Evolutionary conservation across 257 asterid species (phyloP), one percentile per base, ranked within the genome.

Genomic region (Lantana camara): DNA sequence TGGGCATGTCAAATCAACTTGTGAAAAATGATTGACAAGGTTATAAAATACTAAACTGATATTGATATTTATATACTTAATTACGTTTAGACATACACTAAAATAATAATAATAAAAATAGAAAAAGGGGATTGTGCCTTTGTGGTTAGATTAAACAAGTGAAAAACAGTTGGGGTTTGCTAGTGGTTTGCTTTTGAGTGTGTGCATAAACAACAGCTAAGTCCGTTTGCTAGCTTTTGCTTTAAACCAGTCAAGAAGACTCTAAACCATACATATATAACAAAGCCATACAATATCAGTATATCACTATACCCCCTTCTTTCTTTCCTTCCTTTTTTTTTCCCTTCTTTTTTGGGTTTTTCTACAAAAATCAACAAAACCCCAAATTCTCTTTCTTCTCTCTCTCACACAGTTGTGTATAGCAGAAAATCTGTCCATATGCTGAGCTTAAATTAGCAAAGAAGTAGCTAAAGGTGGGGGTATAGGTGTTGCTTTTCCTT

Each of bases 401-500:
- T 67, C 75, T 41, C 44, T 37, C 10, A 57, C 57, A 38, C 57
- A 54, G 21, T 27, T 2, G 32, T 2, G 5, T 27, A 27, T 16
- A 38, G 32, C 17, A 76, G 32, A 75, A 66, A 74, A 69, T 63
- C 64, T 63, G 74, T 71, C 56, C 57, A 56, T 65, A 70, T 73
- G 81, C 37, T 67, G 73, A 74, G 78, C 84, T 80, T 68, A 86
- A 79, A 67, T 80, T 77, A 83, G 87, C 83, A 68, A 82, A 83
- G 85, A 79, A 27, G 32, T 27, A 2, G 75, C 57, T 66, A 86
- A 80, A 82, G 80, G 77, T 59, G 56, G 50, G 72, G 17, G 23
- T 63, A 69, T 67, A 69, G 70, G 72, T 30, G 48, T 44, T 65
- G 66, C 82, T 89, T 89, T 86, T 80, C 82, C 98, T 89, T 88